Evolutionary conservation across 2,329 filamentous ascomycete genomes (phyloP).

Genomic region (Aspergillaceae sp.): DNA sequence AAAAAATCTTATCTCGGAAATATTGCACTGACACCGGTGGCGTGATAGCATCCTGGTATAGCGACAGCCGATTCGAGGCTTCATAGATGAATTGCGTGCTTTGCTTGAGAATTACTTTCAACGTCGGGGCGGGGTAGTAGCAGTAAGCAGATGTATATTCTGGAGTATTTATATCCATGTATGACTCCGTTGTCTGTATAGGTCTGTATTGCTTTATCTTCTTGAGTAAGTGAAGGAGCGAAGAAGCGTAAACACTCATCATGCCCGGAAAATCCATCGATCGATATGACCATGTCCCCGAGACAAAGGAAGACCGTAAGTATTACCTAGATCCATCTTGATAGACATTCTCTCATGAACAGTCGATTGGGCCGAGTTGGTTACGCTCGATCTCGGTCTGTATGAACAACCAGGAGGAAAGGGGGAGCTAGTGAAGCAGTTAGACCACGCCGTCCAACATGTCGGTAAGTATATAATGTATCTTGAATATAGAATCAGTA

Average conservation of each 20-base stretch:
- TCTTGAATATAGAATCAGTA: conserved; percentile 11
- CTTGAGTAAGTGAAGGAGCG: not conserved
- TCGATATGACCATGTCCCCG: conserved; percentile 39
- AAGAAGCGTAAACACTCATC: not conserved
- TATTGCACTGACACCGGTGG: conserved; percentile 11
- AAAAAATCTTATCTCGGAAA: conserved; percentile 6
- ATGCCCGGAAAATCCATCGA: conserved; percentile 27
- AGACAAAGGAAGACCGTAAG: conserved; percentile 36
- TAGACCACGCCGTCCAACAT: conserved; percentile 46
- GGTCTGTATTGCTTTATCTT: not conserved
- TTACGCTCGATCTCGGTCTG: conserved; percentile 48
- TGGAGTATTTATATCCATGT: not conserved
- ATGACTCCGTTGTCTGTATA: not conserved
- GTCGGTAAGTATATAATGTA: conserved; percentile 21
- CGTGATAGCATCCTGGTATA: conserved; percentile 11
- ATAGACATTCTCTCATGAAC: conserved; percentile 8
- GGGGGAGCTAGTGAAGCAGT: conserved; percentile 44
- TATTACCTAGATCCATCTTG: not conserved
- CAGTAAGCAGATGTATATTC: not conserved
- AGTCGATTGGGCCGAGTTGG: conserved; percentile 48
- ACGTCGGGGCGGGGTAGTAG: conserved; percentile 8
- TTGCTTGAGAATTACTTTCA: conserved; percentile 7
- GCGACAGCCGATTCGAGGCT: not conserved
- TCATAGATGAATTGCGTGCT: conserved; percentile 17
- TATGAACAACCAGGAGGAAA: conserved; percentile 50